phyloP scores from a whole-genome alignment of 139 green algal genomes.

The Edaphochlamys debaryana region DNA sequence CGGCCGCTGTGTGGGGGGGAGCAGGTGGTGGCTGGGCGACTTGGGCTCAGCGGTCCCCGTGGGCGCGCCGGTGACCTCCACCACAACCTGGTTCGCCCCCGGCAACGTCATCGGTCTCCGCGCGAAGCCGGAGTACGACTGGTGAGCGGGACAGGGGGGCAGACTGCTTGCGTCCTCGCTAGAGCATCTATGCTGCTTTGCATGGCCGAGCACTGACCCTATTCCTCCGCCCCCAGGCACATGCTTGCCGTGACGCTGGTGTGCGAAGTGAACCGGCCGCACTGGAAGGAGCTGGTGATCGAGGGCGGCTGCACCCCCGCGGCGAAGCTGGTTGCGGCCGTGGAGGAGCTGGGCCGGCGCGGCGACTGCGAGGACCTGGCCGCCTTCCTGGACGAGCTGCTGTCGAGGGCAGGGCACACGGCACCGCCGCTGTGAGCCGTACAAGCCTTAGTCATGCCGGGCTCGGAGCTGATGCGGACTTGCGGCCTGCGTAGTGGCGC shows the following conservation, averaged over 20 bases:
- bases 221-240: neutral
- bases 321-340: neutral
- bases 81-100: slow-evolving; percentile 10
- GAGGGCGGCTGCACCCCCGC: slow-evolving; percentile 1
- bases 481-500: too few relatives aligned
- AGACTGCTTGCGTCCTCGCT: too few relatives aligned
- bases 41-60: slow-evolving; percentile 6
- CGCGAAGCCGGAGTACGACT: slow-evolving; percentile 7
- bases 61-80: neutral
- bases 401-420: too few relatives aligned
- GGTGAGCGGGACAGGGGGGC: slow-evolving; percentile 2
- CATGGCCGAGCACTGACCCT: neutral
- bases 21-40: slow-evolving; percentile 33
- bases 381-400: too few relatives aligned
- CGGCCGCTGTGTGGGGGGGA: too few relatives aligned
- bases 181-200: too few relatives aligned
- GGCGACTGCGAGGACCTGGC: too few relatives aligned
- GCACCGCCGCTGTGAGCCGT: too few relatives aligned
- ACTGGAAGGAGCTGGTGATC: slow-evolving; percentile 14
- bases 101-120: neutral
- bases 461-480: too few relatives aligned
- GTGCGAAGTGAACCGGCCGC: neutral
- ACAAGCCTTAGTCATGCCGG: too few relatives aligned
- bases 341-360: too few relatives aligned
- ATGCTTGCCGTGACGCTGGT: slow-evolving; percentile 34